phyloP scores from a whole-genome alignment of 305 asterid genomes.

The Fraxinus albicans region DNA sequence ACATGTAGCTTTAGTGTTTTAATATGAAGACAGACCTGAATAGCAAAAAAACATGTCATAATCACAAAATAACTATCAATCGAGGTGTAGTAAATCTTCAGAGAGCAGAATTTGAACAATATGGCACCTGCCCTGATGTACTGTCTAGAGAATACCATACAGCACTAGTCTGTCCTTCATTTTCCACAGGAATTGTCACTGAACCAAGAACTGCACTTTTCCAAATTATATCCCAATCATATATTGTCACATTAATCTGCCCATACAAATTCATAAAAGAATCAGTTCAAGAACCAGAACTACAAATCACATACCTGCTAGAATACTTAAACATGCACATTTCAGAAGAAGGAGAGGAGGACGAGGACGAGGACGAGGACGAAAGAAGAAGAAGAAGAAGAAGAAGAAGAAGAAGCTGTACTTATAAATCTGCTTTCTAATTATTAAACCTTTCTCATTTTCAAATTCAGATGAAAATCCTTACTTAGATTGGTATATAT shows the following conservation, averaged over 20 bases:
- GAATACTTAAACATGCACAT: slow-evolving; percentile 5
- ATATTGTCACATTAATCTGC: slow-evolving; percentile 91
- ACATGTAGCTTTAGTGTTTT: slow-evolving; percentile 52
- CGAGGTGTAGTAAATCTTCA: slow-evolving; percentile 9
- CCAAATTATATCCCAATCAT: slow-evolving; percentile 99
- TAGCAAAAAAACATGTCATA: slow-evolving; percentile 25
- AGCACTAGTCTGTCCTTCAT: slow-evolving; percentile 79
- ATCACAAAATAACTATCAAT: slow-evolving; percentile 3
- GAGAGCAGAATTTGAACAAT: slow-evolving; percentile 8
- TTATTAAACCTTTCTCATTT: not conserved
- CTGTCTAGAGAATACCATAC: slow-evolving; percentile 77
- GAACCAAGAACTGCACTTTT: slow-evolving; percentile 99
- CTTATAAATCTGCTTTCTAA: not conserved
- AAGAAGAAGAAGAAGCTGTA: not conserved
- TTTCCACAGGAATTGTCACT: slow-evolving; percentile 66
- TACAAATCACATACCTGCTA: slow-evolving; percentile 12
- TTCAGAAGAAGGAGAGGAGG: not conserved
- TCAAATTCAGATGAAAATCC: slow-evolving; percentile 2
- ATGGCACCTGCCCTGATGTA: slow-evolving; percentile 82
- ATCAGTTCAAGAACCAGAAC: slow-evolving; percentile 34
- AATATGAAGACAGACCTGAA: slow-evolving; percentile 87
- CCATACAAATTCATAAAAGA: slow-evolving; percentile 34
- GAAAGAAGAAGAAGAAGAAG: too few relatives aligned
- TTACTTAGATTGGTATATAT: not conserved
- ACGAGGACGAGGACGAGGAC: too few relatives aligned